These are phyloP conservation scores for Trichoderma reesei DNA, from an alignment of 495 filamentous ascomycete species.

Conservation along the genomic window DNA sequence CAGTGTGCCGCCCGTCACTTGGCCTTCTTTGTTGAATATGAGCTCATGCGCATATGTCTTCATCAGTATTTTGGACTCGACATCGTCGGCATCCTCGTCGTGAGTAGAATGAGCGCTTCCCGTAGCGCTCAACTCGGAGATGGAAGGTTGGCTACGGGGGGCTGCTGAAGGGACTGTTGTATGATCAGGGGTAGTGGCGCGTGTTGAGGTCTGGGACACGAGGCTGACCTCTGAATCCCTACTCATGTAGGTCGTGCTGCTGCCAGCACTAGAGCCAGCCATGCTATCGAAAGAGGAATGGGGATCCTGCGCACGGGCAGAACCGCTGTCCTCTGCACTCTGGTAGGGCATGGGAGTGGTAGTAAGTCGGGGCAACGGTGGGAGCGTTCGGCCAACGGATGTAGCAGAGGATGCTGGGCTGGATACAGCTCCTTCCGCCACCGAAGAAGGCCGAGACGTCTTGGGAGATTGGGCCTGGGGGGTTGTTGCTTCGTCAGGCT, in stretches of 20 bases:
- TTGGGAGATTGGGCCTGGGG: constrained; percentile 24
- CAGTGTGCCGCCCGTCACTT: constrained; percentile 86
- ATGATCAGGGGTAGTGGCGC: constrained; percentile 79
- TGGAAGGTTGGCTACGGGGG: constrained; percentile 36
- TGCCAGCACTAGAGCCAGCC: constrained; percentile 43
- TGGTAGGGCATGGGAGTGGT: constrained; percentile 33
- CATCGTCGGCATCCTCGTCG: constrained; percentile 51
- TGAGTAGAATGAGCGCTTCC: constrained; percentile 43
- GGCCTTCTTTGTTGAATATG: constrained; percentile 85
- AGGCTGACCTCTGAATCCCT: constrained; percentile 76
- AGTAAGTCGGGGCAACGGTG: constrained; percentile 38
- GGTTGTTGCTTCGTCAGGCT: constrained; percentile 19
- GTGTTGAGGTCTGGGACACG: constrained; percentile 72
- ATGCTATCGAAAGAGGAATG: constrained; percentile 37
- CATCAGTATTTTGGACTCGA: constrained; percentile 70
- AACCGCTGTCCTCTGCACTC: constrained; percentile 33
- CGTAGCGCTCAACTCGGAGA: constrained; percentile 48
- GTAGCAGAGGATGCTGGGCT: constrained; percentile 31
- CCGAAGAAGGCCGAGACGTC: constrained; percentile 31
- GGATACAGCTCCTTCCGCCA: constrained; percentile 21
- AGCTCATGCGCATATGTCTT: constrained; percentile 86
- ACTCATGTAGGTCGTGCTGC: constrained; percentile 65
- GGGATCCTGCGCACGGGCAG: constrained; percentile 35
- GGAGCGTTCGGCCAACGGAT: constrained; percentile 31
- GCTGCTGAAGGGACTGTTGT: constrained; percentile 29